Evolutionary conservation across 352 stramenopile genomes (phyloP), one percentile per base, ranked within the genome.

Genomic region (Phytophthora fragariaefolia): DNA sequence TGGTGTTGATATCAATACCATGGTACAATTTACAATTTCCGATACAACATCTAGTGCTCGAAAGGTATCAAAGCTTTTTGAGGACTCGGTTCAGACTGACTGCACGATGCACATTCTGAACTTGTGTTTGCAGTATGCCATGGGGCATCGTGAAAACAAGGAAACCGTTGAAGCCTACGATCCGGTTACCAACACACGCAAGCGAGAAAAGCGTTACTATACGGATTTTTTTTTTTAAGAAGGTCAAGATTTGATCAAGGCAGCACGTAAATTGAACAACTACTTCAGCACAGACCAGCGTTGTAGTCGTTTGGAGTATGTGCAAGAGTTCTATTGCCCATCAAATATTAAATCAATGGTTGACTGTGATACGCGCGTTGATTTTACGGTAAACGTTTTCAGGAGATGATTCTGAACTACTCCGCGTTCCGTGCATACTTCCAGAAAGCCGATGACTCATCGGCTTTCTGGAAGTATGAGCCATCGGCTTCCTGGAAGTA

Each of bases 351-450:
- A 4, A 8, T 32, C 18, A 10, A 42, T 7, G 0, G n/a, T 70
- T 0, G 63, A 61, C 30, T 61, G 55, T 13, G 63, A 66, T 18
- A 70, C 63, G 1, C 54, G 43, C 4, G 61, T 69, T 4, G 52
- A 26, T n/a, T 70, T 47, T 4, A 70, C 54, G 0, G 48, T 65
- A 57, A 50, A 18, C n/a, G 56, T 0, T 24, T 43, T n/a, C 7
- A 22, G 48, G 10, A 38, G 12, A 30, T 23, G 7, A 36, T 30
- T 12, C 3, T 27, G 47, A 70, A 40, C 47, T 52, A 17, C 24
- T 50, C 55, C 1, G 63, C 54, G 1, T 66, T 70, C 2, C 1
- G 6, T 0, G 3, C 2, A 2, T 65, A 60, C 30, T 61, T 70
- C 17, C 36, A 64, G 34, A 46, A 50, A 12, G 42, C 17, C 6